phyloP scores from a whole-genome alignment of 2,329 filamentous ascomycete genomes.

The Triangularia verruculosa region DNA sequence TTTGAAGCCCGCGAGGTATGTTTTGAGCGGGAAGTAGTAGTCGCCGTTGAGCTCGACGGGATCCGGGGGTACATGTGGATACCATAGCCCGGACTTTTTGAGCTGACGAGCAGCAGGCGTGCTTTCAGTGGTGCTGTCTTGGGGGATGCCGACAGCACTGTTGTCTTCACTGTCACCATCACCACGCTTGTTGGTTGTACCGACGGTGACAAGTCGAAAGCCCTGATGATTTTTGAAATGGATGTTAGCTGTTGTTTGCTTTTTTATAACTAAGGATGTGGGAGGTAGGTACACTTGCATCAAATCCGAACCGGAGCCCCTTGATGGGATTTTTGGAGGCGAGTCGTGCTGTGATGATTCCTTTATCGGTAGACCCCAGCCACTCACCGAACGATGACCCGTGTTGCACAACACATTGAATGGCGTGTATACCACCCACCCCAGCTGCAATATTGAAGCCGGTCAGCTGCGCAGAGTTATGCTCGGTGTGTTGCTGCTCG shows the following conservation, averaged over 20 bases:
- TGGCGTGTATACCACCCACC: neutral
- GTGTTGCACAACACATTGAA: neutral
- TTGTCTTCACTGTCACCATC: neutral
- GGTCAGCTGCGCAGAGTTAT: neutral
- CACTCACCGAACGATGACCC: neutral
- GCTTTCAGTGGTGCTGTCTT: neutral
- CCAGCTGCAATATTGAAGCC: neutral
- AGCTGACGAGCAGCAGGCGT: neutral
- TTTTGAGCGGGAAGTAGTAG: neutral
- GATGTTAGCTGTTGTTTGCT: too few species aligned
- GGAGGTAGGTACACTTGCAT: neutral
- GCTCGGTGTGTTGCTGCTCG: neutral
- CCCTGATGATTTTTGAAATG: neutral
- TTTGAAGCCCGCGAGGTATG: neutral
- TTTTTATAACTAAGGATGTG: neutral
- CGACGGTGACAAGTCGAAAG: neutral
- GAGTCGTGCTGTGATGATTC: neutral
- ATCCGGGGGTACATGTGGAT: neutral
- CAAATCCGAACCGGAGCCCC: neutral
- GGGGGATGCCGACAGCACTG: neutral
- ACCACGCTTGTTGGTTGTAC: neutral
- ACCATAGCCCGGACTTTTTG: neutral
- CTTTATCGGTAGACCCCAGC: neutral
- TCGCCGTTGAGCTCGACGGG: neutral
- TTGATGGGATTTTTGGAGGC: neutral